These are phyloP conservation scores for Russula griseocarnosa DNA, from an alignment of 768 basidiomycete genomes.

Conservation along the genomic window DNA sequence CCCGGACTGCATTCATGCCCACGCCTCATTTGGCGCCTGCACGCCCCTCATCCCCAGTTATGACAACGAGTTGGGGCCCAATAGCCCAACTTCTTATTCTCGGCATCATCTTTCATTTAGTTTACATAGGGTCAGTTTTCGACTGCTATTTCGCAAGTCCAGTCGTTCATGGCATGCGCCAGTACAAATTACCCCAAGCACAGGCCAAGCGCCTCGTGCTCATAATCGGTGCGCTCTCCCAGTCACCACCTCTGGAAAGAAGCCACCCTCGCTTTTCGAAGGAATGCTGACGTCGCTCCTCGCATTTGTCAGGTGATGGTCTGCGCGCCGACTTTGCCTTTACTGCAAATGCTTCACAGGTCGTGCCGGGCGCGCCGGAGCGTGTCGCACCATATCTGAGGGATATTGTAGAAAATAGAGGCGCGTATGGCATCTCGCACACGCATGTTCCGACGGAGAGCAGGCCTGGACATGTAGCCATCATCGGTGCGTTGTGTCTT, in stretches of 20 bases:
- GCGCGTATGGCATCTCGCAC: conserved; percentile 81
- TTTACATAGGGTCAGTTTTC: conserved; percentile 69
- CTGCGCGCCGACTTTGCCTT: conserved; percentile 79
- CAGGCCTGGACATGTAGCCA: conserved; percentile 82
- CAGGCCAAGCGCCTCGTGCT: conserved; percentile 73
- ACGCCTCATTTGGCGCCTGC: background rate
- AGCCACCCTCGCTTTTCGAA: background rate
- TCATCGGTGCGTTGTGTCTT: conserved; percentile 54
- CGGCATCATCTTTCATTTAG: conserved; percentile 69
- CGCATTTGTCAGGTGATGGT: conserved; percentile 58
- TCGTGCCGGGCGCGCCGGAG: conserved; percentile 48
- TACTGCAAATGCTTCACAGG: conserved; percentile 55
- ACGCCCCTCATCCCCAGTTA: conserved; percentile 1
- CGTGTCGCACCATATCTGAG: conserved; percentile 73
- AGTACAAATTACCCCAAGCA: conserved; percentile 43
- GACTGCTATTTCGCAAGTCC: conserved; percentile 88
- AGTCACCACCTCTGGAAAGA: background rate
- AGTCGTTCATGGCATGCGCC: conserved; percentile 73
- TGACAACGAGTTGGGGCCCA: conserved; percentile 18
- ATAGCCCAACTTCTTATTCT: conserved; percentile 48
- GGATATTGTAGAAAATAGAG: conserved; percentile 58
- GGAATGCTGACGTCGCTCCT: background rate
- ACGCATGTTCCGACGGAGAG: conserved; percentile 86
- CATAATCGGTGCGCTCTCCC: conserved; percentile 59
- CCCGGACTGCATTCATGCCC: background rate